These are phyloP conservation scores for Heliosperma pusillum DNA, from an alignment of 148 eudicot genomes.

Conservation along the genomic window DNA sequence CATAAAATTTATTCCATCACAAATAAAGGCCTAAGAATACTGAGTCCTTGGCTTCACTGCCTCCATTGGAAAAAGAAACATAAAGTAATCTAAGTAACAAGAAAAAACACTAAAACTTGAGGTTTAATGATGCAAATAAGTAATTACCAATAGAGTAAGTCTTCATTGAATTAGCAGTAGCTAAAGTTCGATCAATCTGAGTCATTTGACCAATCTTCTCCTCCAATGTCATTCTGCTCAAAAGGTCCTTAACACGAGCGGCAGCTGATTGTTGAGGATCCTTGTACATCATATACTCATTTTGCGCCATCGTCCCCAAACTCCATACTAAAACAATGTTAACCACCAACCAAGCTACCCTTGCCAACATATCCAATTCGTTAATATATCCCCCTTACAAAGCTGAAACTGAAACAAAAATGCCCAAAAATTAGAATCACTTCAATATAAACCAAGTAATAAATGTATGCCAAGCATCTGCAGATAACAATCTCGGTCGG, in stretches of 20 bases:
- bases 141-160: constrained; percentile 53
- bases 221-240: constrained; percentile 60
- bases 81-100: neutral
- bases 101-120: neutral
- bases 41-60: too few species aligned
- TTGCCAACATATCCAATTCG: constrained; percentile 14
- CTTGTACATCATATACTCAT: constrained; percentile 45
- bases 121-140: neutral
- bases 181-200: constrained; percentile 65
- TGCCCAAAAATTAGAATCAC: constrained; percentile 15
- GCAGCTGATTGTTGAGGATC: constrained; percentile 54
- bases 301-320: constrained; percentile 18
- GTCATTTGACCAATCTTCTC: constrained; percentile 91
- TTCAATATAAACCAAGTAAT: neutral
- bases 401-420: constrained; percentile 13
- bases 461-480: neutral
- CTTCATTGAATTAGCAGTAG: constrained; percentile 53
- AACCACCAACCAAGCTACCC: constrained; percentile 24
- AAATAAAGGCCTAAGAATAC: too few species aligned
- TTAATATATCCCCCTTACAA: neutral
- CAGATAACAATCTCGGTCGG: neutral
- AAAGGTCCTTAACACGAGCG: constrained; percentile 55
- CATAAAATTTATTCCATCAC: too few species aligned
- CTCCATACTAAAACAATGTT: constrained; percentile 17
- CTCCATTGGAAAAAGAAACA: too few species aligned